Percentiles rank a stretch among this genome's conserved stretches.
Conservation (phyloP, 768 basidiomycete species). For the Leccinum fibrillosum region DNA sequence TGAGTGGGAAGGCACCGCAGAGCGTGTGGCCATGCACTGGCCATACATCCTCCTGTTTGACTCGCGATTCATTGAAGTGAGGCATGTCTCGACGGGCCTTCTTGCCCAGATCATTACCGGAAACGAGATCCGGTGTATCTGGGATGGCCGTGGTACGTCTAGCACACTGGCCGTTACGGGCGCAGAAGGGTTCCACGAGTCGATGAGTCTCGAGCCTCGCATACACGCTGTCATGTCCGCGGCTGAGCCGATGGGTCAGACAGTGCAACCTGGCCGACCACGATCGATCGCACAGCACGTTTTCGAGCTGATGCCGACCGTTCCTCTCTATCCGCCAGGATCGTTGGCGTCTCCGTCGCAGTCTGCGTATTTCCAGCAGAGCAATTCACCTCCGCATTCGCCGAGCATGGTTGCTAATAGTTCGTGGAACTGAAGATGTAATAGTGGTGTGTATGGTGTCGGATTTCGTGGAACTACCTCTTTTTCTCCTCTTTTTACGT, state of each 20-base stretch:
- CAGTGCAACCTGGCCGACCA: conserved; percentile 36
- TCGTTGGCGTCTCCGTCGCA: conserved; percentile 54
- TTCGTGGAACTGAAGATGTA: conserved; percentile 20
- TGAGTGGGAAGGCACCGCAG: conserved; percentile 94
- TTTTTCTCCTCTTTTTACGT: neutral
- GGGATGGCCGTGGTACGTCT: conserved; percentile 71
- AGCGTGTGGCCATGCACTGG: conserved; percentile 83
- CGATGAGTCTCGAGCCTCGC: conserved; percentile 70
- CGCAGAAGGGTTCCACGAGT: conserved; percentile 34
- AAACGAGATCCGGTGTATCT: conserved; percentile 78
- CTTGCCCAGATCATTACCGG: conserved; percentile 82
- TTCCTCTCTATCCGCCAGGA: conserved; percentile 36
- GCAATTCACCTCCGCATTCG: conserved; percentile 55
- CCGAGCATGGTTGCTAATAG: conserved; percentile 38
- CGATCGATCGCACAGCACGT: conserved; percentile 68
- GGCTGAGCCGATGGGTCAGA: conserved; percentile 33
- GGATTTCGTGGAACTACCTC: neutral
- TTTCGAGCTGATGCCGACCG: conserved; percentile 62
- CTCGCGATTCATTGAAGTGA: conserved; percentile 85
- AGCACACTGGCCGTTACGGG: conserved; percentile 22
- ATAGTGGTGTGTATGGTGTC: neutral
- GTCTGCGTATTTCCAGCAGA: conserved; percentile 49
- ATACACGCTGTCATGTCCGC: conserved; percentile 87
- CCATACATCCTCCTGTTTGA: conserved; percentile 90
- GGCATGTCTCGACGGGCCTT: conserved; percentile 77